Conservation (phyloP, 2,329 filamentous ascomycete genomes). For the Xylariaceae sp. region DNA sequence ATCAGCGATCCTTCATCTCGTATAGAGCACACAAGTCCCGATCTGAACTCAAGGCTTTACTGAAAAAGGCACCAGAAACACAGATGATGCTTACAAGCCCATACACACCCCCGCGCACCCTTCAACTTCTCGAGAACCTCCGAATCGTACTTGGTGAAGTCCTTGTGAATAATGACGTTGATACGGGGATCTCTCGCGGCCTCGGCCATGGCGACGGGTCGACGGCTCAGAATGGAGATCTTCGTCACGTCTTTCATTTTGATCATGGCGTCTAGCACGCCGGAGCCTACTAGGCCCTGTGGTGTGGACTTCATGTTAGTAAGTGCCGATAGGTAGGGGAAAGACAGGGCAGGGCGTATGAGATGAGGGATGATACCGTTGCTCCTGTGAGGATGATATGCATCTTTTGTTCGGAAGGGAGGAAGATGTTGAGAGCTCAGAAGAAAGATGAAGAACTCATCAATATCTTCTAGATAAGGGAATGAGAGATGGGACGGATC, state of each 20-base stretch:
- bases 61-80: background rate
- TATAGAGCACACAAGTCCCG: too few species aligned
- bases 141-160: constrained; percentile 57
- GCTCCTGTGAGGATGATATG: constrained; percentile 20
- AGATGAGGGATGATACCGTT: constrained; percentile 9
- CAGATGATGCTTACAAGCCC: constrained; percentile 45
- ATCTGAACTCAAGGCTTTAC: background rate
- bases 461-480: too few species aligned
- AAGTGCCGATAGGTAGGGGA: background rate
- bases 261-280: constrained; percentile 57
- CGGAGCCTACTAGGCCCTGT: constrained; percentile 55
- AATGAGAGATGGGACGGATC: too few species aligned
- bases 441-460: too few species aligned
- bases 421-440: too few species aligned
- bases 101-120: constrained; percentile 64
- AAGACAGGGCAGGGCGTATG: too few species aligned
- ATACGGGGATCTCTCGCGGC: constrained; percentile 52
- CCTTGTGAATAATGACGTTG: constrained; percentile 61
- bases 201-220: constrained; percentile 58
- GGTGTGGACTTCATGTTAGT: background rate
- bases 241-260: constrained; percentile 50
- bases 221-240: constrained; percentile 58
- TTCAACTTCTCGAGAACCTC: constrained; percentile 53
- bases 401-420: constrained; percentile 2
- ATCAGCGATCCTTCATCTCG: background rate